Evolutionary conservation across 345 rosid species (phyloP).

Genomic region (Stellera chamaejasme): DNA sequence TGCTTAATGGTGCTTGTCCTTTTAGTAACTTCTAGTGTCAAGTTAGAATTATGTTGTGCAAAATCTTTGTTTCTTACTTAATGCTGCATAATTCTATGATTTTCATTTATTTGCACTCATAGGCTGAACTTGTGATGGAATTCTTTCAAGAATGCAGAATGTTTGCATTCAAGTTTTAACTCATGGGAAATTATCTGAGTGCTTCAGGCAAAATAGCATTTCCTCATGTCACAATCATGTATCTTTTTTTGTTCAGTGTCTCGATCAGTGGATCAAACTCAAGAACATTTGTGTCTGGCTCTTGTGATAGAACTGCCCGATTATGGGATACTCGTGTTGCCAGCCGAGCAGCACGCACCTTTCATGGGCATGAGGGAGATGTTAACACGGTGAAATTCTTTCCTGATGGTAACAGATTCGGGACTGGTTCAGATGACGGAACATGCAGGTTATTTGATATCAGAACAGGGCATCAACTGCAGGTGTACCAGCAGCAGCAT

Average conservation of each 20-base stretch:
- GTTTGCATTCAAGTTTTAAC: too few species aligned
- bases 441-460: slow-evolving; percentile 91
- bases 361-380: slow-evolving; percentile 94
- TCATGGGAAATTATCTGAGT: too few species aligned
- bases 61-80: too few species aligned
- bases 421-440: slow-evolving; percentile 95
- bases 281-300: slow-evolving; percentile 84
- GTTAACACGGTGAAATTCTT: slow-evolving; percentile 87
- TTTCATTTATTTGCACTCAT: too few species aligned
- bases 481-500: slow-evolving; percentile 55
- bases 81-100: too few species aligned
- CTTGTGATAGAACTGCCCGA: slow-evolving; percentile 84
- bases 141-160: too few species aligned
- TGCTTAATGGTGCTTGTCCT: too few species aligned
- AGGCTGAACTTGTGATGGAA: too few species aligned
- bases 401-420: slow-evolving; percentile 93
- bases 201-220: too few species aligned
- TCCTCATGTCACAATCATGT: too few species aligned
- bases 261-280: slow-evolving; percentile 70
- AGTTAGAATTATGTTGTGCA: too few species aligned
- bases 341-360: slow-evolving; percentile 84
- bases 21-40: too few species aligned
- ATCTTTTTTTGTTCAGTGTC: slow-evolving; percentile 41
- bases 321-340: slow-evolving; percentile 98
- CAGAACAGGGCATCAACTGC: slow-evolving; percentile 92